A percentile compares a stretch with the other conserved stretches of the same genome.
Conservation (phyloP, 2,329 filamentous ascomycete species). For the Ophiosphaerella narmari region DNA sequence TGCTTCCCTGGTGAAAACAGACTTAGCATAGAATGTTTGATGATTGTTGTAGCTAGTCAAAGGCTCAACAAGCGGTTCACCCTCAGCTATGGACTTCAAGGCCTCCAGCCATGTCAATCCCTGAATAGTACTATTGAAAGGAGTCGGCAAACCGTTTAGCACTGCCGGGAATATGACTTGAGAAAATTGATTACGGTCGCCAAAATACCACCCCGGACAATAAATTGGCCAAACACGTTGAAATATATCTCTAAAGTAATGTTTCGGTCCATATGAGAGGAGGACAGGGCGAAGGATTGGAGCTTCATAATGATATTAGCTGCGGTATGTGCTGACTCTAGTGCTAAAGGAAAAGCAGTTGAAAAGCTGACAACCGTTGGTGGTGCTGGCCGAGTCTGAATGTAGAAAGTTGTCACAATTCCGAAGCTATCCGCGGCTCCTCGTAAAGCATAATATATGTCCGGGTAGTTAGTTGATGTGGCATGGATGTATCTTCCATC, state of each 20-base stretch:
- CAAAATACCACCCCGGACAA: constrained; percentile 7
- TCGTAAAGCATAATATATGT: not conserved
- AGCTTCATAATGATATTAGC: constrained; percentile 4
- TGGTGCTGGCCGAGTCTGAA: constrained; percentile 25
- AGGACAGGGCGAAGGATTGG: constrained; percentile 2
- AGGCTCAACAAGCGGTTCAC: constrained; percentile 8
- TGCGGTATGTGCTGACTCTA: not conserved
- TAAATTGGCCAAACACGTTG: constrained; percentile 2
- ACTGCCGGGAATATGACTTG: constrained; percentile 1
- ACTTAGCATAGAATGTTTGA: constrained; percentile 9
- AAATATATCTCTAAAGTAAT: constrained; percentile 6
- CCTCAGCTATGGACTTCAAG: constrained; percentile 6
- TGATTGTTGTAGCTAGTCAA: constrained; percentile 5
- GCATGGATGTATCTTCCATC: not conserved
- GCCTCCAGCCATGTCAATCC: constrained; percentile 1
- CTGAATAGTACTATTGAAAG: constrained; percentile 3
- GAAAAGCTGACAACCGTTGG: constrained; percentile 2
- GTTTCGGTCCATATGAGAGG: constrained; percentile 2
- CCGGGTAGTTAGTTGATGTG: not conserved
- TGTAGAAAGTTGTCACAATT: constrained; percentile 27
- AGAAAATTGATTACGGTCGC: not conserved
- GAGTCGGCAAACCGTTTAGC: constrained; percentile 1
- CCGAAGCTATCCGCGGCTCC: not conserved
- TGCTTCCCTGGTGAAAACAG: constrained; percentile 6
- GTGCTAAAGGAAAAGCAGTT: not conserved